These are phyloP conservation scores for Chlorella ohadii DNA, from an alignment of 139 green algal species.

Conservation along the genomic window DNA sequence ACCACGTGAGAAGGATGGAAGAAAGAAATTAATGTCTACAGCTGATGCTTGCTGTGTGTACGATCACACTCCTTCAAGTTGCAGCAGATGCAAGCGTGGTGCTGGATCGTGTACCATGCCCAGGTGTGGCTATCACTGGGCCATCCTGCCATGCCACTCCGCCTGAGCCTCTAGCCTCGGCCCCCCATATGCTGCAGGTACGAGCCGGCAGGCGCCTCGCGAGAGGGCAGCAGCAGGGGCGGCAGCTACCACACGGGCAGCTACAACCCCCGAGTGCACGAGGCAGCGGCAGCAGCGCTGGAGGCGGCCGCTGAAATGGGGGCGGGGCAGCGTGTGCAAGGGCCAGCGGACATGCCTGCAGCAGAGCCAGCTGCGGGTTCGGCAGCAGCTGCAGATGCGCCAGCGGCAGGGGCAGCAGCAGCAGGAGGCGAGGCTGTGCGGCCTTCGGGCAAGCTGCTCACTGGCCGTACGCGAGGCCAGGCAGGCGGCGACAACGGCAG, in stretches of 20 bases:
- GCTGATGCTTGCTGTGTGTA: too few species aligned
- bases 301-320: neutral
- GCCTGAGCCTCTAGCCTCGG: too few species aligned
- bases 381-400: neutral
- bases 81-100: too few species aligned
- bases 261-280: neutral
- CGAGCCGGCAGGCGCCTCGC: neutral
- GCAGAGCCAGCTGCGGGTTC: neutral
- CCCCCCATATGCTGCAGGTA: too few species aligned
- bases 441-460: neutral
- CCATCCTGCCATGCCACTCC: too few species aligned
- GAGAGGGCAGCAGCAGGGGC: neutral
- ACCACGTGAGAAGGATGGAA: neutral
- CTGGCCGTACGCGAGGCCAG: conserved; percentile 5
- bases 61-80: too few species aligned
- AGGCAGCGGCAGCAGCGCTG: too few species aligned
- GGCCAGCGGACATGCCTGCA: neutral
- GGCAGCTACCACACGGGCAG: neutral
- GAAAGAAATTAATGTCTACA: neutral
- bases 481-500: neutral
- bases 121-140: too few species aligned
- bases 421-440: neutral
- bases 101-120: too few species aligned
- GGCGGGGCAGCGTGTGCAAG: neutral
- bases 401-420: too few species aligned